Evolutionary conservation across 2,329 filamentous ascomycete genomes (phyloP).

Genomic region (Neophaeococcomyces mojaviensis): DNA sequence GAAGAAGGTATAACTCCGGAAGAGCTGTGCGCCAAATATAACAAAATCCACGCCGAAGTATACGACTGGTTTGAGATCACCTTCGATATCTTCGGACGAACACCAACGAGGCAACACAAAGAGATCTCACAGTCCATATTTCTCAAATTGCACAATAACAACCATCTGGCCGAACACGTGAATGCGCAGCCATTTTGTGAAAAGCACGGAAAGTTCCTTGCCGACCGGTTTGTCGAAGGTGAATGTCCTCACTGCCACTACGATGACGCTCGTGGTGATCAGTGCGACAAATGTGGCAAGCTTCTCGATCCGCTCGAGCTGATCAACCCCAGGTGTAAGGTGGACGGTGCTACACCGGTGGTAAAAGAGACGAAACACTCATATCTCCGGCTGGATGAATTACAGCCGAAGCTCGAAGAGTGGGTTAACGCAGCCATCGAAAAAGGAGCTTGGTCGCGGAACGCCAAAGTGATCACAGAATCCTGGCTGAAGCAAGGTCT

Average conservation of each 20-base stretch:
- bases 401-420: conserved; percentile 66
- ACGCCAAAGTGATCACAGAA: conserved; percentile 38
- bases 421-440: conserved; percentile 70
- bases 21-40: conserved; percentile 86
- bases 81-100: conserved; percentile 92
- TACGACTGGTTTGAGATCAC: conserved; percentile 95
- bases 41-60: conserved; percentile 78
- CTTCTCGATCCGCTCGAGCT: conserved; percentile 66
- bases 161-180: conserved; percentile 76
- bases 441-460: conserved; percentile 51
- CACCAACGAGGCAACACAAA: conserved; percentile 80
- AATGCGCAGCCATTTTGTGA: conserved; percentile 90
- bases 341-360: conserved; percentile 75
- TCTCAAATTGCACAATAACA: conserved; percentile 76
- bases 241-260: conserved; percentile 48
- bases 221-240: conserved; percentile 61
- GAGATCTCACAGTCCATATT: conserved; percentile 92
- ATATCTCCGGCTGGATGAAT: conserved; percentile 76
- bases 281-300: conserved; percentile 67
- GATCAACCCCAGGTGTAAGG: conserved; percentile 82
- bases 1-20: conserved; percentile 77
- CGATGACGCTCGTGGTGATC: conserved; percentile 63
- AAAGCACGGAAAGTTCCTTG: conserved; percentile 58
- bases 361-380: conserved; percentile 80
- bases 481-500: conserved; percentile 62